phyloP scores from a whole-genome alignment of 2,329 filamentous ascomycete species.

The Aspergillus ochraceus region DNA sequence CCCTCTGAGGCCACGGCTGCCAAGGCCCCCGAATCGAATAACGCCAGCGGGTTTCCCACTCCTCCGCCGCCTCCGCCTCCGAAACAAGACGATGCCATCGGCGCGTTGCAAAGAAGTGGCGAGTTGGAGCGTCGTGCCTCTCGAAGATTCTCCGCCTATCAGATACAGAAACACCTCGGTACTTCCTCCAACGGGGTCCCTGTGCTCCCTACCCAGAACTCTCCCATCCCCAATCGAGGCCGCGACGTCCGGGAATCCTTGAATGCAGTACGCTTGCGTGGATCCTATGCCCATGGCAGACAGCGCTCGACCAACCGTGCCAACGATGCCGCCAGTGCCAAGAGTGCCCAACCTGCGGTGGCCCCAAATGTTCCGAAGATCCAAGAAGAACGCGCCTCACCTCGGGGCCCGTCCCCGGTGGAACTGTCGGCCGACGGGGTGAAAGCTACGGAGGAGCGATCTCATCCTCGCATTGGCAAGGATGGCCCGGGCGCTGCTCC shows the following conservation, averaged over 20 bases:
- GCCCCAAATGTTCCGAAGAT: slow-evolving; percentile 60
- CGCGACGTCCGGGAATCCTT: slow-evolving; percentile 76
- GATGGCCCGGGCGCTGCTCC: slow-evolving; percentile 29
- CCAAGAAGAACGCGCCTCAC: slow-evolving; percentile 39
- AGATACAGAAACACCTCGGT: slow-evolving; percentile 92
- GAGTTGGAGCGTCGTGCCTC: slow-evolving; percentile 92
- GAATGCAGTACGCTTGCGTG: slow-evolving; percentile 65
- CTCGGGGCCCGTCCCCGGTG: slow-evolving; percentile 32
- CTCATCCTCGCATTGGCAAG: slow-evolving; percentile 25
- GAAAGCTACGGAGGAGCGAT: slow-evolving; percentile 59
- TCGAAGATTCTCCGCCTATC: slow-evolving; percentile 90
- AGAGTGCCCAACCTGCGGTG: slow-evolving; percentile 43
- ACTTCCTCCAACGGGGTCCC: slow-evolving; percentile 78
- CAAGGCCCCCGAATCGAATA: slow-evolving; percentile 29
- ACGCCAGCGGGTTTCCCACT: slow-evolving; percentile 55
- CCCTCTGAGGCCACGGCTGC: slow-evolving; percentile 60
- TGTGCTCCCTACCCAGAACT: slow-evolving; percentile 64
- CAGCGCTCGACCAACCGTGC: slow-evolving; percentile 52
- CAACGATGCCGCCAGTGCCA: slow-evolving; percentile 63
- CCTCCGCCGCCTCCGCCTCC: slow-evolving; percentile 78
- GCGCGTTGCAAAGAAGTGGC: slow-evolving; percentile 85
- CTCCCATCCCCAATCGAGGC: slow-evolving; percentile 72
- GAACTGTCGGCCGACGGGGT: slow-evolving; percentile 28
- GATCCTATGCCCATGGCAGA: slow-evolving; percentile 54
- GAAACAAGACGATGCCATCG: slow-evolving; percentile 84